These are phyloP conservation scores for Rickenella mellea DNA, from an alignment of 768 basidiomycete genomes.

Conservation along the genomic window DNA sequence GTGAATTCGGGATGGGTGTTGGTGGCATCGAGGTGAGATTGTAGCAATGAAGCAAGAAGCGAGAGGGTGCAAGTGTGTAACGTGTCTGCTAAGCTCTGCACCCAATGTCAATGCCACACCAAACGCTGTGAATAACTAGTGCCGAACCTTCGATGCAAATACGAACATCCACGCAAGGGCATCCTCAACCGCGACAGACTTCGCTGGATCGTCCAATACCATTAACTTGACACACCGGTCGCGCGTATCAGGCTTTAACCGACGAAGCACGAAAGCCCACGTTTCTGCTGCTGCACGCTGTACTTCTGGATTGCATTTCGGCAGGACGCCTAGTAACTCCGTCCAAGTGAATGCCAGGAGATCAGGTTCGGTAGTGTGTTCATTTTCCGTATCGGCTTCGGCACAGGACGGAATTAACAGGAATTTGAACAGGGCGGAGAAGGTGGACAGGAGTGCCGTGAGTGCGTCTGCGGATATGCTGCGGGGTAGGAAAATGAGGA, in stretches of 20 bases:
- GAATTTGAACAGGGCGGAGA: slow-evolving; percentile 63
- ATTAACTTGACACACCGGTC: slow-evolving; percentile 49
- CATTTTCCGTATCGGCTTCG: slow-evolving; percentile 35
- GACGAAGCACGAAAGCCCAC: slow-evolving; percentile 72
- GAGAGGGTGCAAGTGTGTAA: slow-evolving; percentile 68
- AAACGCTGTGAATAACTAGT: background rate
- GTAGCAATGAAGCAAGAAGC: slow-evolving; percentile 49
- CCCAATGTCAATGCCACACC: slow-evolving; percentile 3
- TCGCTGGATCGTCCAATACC: slow-evolving; percentile 35
- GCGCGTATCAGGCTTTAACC: slow-evolving; percentile 53
- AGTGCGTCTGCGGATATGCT: slow-evolving; percentile 52
- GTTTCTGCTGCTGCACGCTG: slow-evolving; percentile 78
- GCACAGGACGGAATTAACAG: slow-evolving; percentile 60
- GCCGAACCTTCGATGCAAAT: slow-evolving; percentile 66
- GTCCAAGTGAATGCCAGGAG: slow-evolving; percentile 40
- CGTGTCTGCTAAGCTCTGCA: slow-evolving; percentile 71
- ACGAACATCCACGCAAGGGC: slow-evolving; percentile 67
- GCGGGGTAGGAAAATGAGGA: slow-evolving; percentile 48
- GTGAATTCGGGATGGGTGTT: slow-evolving; percentile 28
- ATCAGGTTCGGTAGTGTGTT: background rate
- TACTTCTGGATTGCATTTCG: slow-evolving; percentile 58
- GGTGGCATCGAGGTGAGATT: slow-evolving; percentile 35
- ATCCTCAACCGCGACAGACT: slow-evolving; percentile 39
- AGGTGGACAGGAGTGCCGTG: slow-evolving; percentile 54
- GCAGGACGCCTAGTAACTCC: slow-evolving; percentile 37